A percentile compares a stretch with the other conserved stretches of the same genome.
These are phyloP conservation scores for Yamadazyma friedrichii DNA, from an alignment of 1,139 yeast species.

Conservation along the genomic window DNA sequence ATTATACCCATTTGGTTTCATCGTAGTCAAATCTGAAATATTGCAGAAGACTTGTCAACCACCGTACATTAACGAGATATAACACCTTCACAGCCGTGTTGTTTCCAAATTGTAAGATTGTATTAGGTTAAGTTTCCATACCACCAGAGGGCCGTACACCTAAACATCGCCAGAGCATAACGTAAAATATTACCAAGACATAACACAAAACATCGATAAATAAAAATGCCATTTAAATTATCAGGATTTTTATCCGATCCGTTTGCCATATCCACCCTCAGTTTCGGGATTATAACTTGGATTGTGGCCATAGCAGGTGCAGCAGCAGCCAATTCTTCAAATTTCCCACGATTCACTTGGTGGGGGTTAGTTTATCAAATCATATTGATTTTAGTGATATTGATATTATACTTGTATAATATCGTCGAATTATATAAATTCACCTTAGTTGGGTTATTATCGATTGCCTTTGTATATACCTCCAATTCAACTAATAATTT, in stretches of 20 bases:
- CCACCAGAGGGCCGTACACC: too few species aligned
- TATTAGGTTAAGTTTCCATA: too few species aligned
- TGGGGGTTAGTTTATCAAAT: conserved; percentile 94
- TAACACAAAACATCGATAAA: too few species aligned
- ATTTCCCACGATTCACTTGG: conserved; percentile 87
- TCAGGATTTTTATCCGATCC: conserved; percentile 66
- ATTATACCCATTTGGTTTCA: too few species aligned
- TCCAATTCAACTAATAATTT: conserved; percentile 80
- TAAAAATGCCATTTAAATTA: conserved; percentile 37
- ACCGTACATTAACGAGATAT: too few species aligned
- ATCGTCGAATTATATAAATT: conserved; percentile 70
- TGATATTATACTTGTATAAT: conserved; percentile 64
- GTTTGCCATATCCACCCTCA: conserved; percentile 65
- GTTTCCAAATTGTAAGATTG: too few species aligned
- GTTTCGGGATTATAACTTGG: conserved; percentile 72
- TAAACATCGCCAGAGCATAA: too few species aligned
- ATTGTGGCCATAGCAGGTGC: conserved; percentile 85
- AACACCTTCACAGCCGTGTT: too few species aligned
- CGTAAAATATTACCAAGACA: too few species aligned
- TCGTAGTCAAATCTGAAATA: neutral
- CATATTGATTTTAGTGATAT: conserved; percentile 52
- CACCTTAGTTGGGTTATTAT: conserved; percentile 55
- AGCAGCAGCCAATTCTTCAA: conserved; percentile 51
- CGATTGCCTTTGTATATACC: conserved; percentile 74
- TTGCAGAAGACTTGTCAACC: too few species aligned